Evolutionary conservation across 305 asterid genomes (phyloP).

Genomic region (Rubia peregrina): DNA sequence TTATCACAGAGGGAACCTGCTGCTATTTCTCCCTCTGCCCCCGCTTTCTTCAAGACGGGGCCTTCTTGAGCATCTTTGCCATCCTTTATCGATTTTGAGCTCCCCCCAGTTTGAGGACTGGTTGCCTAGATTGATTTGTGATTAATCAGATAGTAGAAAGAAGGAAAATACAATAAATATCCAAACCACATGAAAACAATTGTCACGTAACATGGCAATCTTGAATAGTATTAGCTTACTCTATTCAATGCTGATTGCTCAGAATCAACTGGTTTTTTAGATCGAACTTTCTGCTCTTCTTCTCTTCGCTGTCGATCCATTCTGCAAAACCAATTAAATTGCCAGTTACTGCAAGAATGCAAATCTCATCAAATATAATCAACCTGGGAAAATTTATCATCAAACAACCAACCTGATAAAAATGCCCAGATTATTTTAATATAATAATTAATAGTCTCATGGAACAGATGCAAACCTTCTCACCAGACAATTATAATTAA

Average conservation of each 20-base stretch:
- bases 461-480: too few species aligned
- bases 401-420: too few species aligned
- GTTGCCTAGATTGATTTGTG: constrained; percentile 48
- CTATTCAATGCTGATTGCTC: constrained; percentile 77
- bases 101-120: constrained; percentile 91
- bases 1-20: constrained; percentile 49
- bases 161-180: background rate
- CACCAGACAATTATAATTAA: background rate
- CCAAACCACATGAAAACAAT: constrained; percentile 8
- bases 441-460: too few species aligned
- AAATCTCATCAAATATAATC: background rate
- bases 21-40: constrained; percentile 92
- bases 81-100: constrained; percentile 76
- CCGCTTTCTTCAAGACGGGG: constrained; percentile 73
- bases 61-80: constrained; percentile 84
- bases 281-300: constrained; percentile 78
- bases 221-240: constrained; percentile 33
- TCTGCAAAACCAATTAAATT: constrained; percentile 31
- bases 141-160: constrained; percentile 12
- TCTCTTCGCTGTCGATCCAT: constrained; percentile 98
- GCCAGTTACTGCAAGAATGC: background rate
- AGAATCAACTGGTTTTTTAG: constrained; percentile 72
- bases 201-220: background rate
- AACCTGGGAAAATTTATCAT: background rate
- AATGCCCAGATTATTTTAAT: too few species aligned